Base-by-base conservation (phyloP, 345 rosid species). In the Eutrema yunnanense region DNA sequence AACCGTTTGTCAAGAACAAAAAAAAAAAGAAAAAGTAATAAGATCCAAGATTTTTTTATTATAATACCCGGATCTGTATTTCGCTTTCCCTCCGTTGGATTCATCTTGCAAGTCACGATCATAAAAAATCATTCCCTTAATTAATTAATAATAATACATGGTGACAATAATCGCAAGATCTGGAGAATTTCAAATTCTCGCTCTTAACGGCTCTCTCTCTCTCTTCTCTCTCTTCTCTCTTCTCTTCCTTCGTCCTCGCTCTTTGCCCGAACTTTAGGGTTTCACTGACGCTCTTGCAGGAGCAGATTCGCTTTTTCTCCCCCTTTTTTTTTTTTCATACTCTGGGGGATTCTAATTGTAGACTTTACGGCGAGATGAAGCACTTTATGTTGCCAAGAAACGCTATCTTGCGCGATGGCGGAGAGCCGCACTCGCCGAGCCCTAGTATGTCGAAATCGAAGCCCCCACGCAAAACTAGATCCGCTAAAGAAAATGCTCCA, bases 401-500 rank as follows among this genome's bases (percentile, higher is more conserved):
- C 80, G 26, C 86, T 0, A 47, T 82, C 80, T 78, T 81, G 80
- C 81, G 85, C 40, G 87, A 86, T 44, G 70, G 67, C 54, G 12
- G 77, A 44, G 53, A 60, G 71, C 37, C 75, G 19, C 75, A 27
- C 8, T 76, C 90, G 42, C 82, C 89, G 3, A 69, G 56, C 78
- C 85, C 87, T 42, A 68, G 63, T 8, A 9, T 7, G 30, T 6
- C 56, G 1, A 83, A 80, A 73, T 80, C 83, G 41, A 79, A 80
- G 75, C 47, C 75, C 4, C 64, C 73, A 30, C 77, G 92, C 46
- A 81, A 77, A 76, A 80, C 60, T 3, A 80, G 81, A 77, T 64
- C 78, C 2, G 71, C 80, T 36, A 92, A 90, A 75, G 98, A 90
- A 71, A 92, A 92, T 26, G 82, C 86, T 22, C 88, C 90, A 53